Conservation (phyloP, 306 rosid genomes). For the Lathyrus sativus region DNA sequence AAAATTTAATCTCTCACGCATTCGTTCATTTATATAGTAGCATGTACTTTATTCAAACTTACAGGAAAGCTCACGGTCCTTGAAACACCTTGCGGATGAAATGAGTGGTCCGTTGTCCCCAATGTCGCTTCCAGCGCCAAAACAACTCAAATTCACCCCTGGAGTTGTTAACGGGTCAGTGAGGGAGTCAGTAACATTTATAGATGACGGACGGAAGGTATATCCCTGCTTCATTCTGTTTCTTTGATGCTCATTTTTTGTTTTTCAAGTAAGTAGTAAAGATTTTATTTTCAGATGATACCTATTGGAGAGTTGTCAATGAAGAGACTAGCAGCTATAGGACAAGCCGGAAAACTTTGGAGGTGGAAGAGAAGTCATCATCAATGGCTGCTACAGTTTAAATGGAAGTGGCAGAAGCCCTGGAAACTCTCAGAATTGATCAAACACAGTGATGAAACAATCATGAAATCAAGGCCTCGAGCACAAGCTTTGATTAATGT, state of each 20-base stretch:
- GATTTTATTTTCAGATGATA: constrained; percentile 58
- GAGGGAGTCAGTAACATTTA: constrained; percentile 52
- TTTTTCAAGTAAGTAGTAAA: constrained; percentile 35
- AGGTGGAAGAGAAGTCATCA: constrained; percentile 94
- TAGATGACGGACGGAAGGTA: constrained; percentile 64
- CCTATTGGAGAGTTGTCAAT: constrained; percentile 70
- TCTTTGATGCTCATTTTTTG: constrained; percentile 16
- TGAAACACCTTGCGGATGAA: constrained; percentile 75
- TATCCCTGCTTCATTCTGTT: constrained; percentile 16
- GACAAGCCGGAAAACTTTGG: constrained; percentile 84
- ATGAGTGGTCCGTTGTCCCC: constrained; percentile 68
- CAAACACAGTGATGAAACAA: constrained; percentile 84
- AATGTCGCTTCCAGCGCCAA: constrained; percentile 72
- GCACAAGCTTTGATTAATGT: constrained; percentile 52
- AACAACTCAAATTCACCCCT: constrained; percentile 83
- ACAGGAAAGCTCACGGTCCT: constrained; percentile 61
- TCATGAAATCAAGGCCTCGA: constrained; percentile 70
- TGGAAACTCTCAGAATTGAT: constrained; percentile 95
- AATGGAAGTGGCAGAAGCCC: constrained; percentile 94
- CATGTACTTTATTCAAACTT: constrained; percentile 31
- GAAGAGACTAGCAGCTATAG: constrained; percentile 68
- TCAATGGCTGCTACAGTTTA: constrained; percentile 89
- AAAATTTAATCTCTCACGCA: neutral
- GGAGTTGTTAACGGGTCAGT: constrained; percentile 69
- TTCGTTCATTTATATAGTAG: constrained; percentile 14